Percentiles rank a stretch among this genome's conserved stretches.
phyloP scores from a whole-genome alignment of 164 flowering plant species.

The Aristolochia contorta region DNA sequence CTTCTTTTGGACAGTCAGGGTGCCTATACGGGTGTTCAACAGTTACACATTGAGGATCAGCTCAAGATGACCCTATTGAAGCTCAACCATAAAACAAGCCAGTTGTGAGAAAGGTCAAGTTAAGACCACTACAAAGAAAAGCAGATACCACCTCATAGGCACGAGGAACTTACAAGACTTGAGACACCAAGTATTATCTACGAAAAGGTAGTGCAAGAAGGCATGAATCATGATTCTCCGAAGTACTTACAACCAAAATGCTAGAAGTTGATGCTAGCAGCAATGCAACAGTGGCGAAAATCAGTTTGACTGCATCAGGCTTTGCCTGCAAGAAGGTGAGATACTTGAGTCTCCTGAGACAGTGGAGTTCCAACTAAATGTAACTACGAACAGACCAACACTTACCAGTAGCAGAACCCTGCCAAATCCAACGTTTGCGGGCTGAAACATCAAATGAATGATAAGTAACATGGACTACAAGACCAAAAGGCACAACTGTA shows the following conservation, averaged over 20 bases:
- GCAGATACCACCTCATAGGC: background rate
- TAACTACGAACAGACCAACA: conserved; percentile 1
- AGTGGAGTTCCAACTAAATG: background rate
- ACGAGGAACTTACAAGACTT: background rate
- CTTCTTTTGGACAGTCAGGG: no score
- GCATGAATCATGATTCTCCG: background rate
- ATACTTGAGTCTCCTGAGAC: conserved; percentile 1
- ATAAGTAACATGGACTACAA: conserved; percentile 3
- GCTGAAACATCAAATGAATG: conserved; percentile 28
- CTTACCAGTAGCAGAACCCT: conserved; percentile 78
- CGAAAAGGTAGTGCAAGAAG: background rate
- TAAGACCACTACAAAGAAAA: background rate
- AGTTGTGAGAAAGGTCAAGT: background rate
- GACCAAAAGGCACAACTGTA: background rate
- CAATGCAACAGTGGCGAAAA: conserved; percentile 59
- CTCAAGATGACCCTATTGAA: background rate
- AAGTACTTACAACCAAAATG: conserved; percentile 48
- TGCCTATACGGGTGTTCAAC: no score
- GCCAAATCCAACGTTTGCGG: conserved; percentile 76
- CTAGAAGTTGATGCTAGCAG: conserved; percentile 56
- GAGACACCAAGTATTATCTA: background rate
- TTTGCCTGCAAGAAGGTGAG: conserved; percentile 45
- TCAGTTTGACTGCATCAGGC: conserved; percentile 62
- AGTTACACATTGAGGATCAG: no score
- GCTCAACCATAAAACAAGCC: background rate